phyloP scores from a whole-genome alignment of 441 rosid species.

The Capsella rubella region DNA sequence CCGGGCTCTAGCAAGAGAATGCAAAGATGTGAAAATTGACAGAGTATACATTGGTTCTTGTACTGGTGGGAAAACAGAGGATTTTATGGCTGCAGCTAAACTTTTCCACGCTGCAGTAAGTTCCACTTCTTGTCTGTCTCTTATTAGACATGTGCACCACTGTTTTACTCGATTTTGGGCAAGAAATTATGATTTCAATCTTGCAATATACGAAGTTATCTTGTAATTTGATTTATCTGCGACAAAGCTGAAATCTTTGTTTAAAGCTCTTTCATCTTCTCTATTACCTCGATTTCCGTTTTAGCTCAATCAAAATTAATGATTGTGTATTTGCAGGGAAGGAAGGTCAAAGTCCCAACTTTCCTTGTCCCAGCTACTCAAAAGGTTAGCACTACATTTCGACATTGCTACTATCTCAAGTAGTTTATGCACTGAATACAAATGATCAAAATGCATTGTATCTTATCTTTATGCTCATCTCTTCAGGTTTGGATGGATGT shows the following conservation, averaged over 20 bases:
- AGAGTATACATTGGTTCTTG: constrained; percentile 98
- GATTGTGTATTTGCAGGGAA: constrained; percentile 64
- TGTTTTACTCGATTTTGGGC: not conserved
- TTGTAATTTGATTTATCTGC: not conserved
- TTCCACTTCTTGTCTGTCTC: constrained; percentile 27
- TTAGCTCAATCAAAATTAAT: constrained; percentile 10
- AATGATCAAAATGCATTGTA: constrained; percentile 3
- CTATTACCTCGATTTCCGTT: not conserved
- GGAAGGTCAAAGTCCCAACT: constrained; percentile 93
- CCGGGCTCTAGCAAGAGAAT: constrained; percentile 96
- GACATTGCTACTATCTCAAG: constrained; percentile 8
- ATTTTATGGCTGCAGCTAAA: constrained; percentile 94
- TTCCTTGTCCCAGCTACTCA: constrained; percentile 98
- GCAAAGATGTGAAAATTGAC: constrained; percentile 98
- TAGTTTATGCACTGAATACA: not conserved
- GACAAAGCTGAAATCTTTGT: not conserved
- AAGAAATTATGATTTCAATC: not conserved
- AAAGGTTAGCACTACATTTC: constrained; percentile 55
- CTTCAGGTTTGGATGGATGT: constrained; percentile 92
- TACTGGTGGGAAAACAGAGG: constrained; percentile 98
- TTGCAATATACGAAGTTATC: not conserved
- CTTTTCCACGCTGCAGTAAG: constrained; percentile 84
- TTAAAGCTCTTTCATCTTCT: constrained; percentile 2
- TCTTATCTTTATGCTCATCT: not conserved
- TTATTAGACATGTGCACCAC: not conserved